Evolutionary conservation across 345 rosid genomes (phyloP).

Genomic region (Syzygium grande): DNA sequence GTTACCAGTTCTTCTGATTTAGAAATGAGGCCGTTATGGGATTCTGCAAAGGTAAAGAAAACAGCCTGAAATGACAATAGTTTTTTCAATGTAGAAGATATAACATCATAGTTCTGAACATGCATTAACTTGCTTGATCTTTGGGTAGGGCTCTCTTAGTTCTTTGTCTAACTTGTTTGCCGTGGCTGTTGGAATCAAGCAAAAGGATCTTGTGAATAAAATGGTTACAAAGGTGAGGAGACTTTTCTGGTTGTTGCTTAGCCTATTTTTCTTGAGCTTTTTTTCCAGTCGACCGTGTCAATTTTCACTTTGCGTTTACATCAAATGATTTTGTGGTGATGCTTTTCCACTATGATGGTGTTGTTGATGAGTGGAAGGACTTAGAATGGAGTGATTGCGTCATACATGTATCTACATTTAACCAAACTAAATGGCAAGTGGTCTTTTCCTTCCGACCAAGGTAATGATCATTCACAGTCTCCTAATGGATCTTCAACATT

Average conservation of each 20-base stretch:
- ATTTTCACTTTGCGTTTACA: conserved; percentile 28
- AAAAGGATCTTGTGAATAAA: conserved; percentile 38
- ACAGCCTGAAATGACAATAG: not conserved
- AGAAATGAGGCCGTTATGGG: conserved; percentile 61
- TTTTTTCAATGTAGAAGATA: not conserved
- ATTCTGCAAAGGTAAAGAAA: conserved; percentile 32
- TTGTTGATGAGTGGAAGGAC: conserved; percentile 68
- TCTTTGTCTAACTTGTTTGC: conserved; percentile 31
- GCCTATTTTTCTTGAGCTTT: not conserved
- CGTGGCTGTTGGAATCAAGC: conserved; percentile 53
- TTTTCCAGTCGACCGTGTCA: not conserved
- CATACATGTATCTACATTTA: conserved; percentile 65
- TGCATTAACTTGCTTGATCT: not conserved
- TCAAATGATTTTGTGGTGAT: conserved; percentile 50
- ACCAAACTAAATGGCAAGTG: conserved; percentile 84
- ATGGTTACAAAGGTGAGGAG: conserved; percentile 44
- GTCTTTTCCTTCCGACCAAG: not conserved
- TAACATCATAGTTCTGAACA: not conserved
- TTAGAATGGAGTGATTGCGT: conserved; percentile 51
- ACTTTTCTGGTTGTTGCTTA: not conserved
- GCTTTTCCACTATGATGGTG: conserved; percentile 93
- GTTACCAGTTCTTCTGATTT: conserved; percentile 33
- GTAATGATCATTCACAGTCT: not conserved
- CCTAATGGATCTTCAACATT: not conserved
- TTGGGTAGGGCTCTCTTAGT: conserved; percentile 17